Evolutionary conservation across 306 rosid species (phyloP).

Genomic region (cucumber (Cucumis sativus)): Cucumber_9930_V3 NC_026657.2:16945001-16945500

Average conservation of each 20-base stretch:
- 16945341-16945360: constrained; percentile 24
- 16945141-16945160: constrained; percentile 9
- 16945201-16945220: neutral
- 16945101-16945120: constrained; percentile 7
- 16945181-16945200: constrained; percentile 14
- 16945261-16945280: constrained; percentile 14
- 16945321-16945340: constrained; percentile 9
- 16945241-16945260: constrained; percentile 23
- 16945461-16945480: neutral
- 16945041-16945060: neutral
- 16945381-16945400: constrained; percentile 15
- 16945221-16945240: constrained; percentile 24
- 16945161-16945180: constrained; percentile 8
- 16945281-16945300: constrained; percentile 18
- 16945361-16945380: constrained; percentile 17
- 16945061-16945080: constrained; percentile 4
- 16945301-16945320: constrained; percentile 19
- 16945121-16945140: constrained; percentile 5
- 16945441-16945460: neutral
- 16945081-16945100: neutral
- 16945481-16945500: neutral
- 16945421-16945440: neutral
- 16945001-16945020: constrained; percentile 18
- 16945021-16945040: constrained; percentile 12
- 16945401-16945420: neutral